Evolutionary conservation across 345 rosid species (phyloP).

Genomic region (Salix viminalis): DNA sequence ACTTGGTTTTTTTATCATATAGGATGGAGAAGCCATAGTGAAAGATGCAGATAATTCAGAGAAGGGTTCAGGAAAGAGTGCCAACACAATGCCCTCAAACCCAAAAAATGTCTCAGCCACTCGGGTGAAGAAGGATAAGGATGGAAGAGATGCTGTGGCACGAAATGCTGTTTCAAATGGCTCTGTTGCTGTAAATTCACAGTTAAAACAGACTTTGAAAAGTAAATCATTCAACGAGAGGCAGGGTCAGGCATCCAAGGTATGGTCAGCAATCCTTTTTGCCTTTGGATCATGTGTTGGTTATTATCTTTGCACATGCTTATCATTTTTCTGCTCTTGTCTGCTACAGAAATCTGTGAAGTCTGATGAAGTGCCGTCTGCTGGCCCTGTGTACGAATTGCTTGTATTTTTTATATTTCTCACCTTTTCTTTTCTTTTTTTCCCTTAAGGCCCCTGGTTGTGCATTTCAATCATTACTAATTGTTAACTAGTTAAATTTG

Average conservation of each 20-base stretch:
- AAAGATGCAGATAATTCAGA: slow-evolving; percentile 31
- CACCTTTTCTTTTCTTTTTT: not conserved
- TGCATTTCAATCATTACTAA: not conserved
- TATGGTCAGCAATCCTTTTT: slow-evolving; percentile 11
- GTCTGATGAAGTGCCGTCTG: slow-evolving; percentile 41
- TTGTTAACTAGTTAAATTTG: not conserved
- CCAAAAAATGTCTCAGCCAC: slow-evolving; percentile 40
- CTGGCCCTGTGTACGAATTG: slow-evolving; percentile 50
- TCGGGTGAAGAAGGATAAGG: slow-evolving; percentile 42
- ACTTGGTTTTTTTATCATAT: slow-evolving; percentile 1
- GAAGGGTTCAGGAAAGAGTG: slow-evolving; percentile 46
- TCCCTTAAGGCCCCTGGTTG: not conserved
- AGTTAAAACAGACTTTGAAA: slow-evolving; percentile 43
- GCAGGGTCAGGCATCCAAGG: slow-evolving; percentile 46
- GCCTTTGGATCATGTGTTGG: slow-evolving; percentile 3
- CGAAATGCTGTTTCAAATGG: slow-evolving; percentile 47
- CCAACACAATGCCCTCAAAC: slow-evolving; percentile 43
- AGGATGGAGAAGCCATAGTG: slow-evolving; percentile 47
- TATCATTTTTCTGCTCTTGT: slow-evolving; percentile 26
- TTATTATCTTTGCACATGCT: slow-evolving; percentile 15
- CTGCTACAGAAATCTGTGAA: slow-evolving; percentile 54
- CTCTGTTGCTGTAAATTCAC: slow-evolving; percentile 35
- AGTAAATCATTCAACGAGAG: slow-evolving; percentile 49
- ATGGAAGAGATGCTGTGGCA: slow-evolving; percentile 37
- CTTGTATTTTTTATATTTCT: not conserved